Evolutionary conservation across 2,329 filamentous ascomycete species (phyloP).

Genomic region (Mycogone perniciosa): DNA sequence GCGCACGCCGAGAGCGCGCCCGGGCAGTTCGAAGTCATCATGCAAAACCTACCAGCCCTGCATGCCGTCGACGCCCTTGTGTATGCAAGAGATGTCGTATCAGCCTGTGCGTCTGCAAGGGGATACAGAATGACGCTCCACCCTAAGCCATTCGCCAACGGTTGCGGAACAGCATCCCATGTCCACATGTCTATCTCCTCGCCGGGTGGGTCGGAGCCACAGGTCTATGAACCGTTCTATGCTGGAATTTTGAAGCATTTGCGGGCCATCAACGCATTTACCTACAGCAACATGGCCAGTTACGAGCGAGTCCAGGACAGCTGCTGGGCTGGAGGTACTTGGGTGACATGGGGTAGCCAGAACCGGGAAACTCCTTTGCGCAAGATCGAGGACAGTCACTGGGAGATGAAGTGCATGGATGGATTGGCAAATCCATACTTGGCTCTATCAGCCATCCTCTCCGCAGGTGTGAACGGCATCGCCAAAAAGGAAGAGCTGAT

Average conservation of each 20-base stretch:
- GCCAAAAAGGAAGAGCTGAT: slow-evolving; percentile 30
- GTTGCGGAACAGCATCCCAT: slow-evolving; percentile 61
- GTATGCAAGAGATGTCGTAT: slow-evolving; percentile 63
- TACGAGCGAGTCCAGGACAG: slow-evolving; percentile 64
- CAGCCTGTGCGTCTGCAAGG: slow-evolving; percentile 54
- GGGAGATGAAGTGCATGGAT: slow-evolving; percentile 75
- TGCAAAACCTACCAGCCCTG: slow-evolving; percentile 57
- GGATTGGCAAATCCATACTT: slow-evolving; percentile 75
- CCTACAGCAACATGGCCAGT: slow-evolving; percentile 57
- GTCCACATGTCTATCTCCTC: slow-evolving; percentile 62
- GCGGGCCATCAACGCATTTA: slow-evolving; percentile 61
- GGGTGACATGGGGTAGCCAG: slow-evolving; percentile 75
- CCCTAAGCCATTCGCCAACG: slow-evolving; percentile 57
- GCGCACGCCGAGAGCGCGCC: slow-evolving; percentile 68
- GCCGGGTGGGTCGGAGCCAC: slow-evolving; percentile 29
- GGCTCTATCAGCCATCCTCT: slow-evolving; percentile 32
- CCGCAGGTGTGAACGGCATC: slow-evolving; percentile 26
- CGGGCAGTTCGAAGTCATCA: slow-evolving; percentile 72
- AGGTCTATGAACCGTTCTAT: slow-evolving; percentile 60
- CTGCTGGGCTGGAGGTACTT: slow-evolving; percentile 72
- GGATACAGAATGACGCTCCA: slow-evolving; percentile 65
- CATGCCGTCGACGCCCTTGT: slow-evolving; percentile 66
- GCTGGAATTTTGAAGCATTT: slow-evolving; percentile 64
- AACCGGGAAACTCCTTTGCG: slow-evolving; percentile 72
- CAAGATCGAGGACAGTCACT: slow-evolving; percentile 59